phyloP scores from a whole-genome alignment of 768 basidiomycete genomes.

The Russula olivacea region DNA sequence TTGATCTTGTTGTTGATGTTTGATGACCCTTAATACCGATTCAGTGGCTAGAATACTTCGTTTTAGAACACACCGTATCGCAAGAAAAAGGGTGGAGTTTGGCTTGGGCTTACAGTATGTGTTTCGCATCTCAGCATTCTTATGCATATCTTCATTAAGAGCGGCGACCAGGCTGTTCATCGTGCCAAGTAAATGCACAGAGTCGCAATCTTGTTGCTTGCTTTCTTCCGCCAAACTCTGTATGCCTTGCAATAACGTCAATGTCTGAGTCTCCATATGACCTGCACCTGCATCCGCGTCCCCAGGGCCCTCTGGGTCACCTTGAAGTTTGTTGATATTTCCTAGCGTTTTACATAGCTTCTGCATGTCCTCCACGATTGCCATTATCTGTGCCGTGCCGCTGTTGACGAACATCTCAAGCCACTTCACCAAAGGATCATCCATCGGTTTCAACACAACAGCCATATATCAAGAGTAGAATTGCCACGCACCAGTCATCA shows the following conservation, averaged over 20 bases:
- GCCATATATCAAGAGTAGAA: not conserved
- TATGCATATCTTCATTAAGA: conserved; percentile 39
- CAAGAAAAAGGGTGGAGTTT: not conserved
- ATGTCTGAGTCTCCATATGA: conserved; percentile 13
- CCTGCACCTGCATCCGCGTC: conserved; percentile 23
- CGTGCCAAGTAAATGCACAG: conserved; percentile 32
- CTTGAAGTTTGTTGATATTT: conserved; percentile 25
- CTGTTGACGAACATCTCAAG: conserved; percentile 76
- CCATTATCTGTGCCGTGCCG: conserved; percentile 66
- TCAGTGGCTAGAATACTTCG: conserved; percentile 41
- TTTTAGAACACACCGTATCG: conserved; percentile 14
- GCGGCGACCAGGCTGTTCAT: conserved; percentile 35
- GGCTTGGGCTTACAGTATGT: conserved; percentile 34
- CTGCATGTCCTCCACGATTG: conserved; percentile 53
- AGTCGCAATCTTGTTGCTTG: conserved; percentile 31
- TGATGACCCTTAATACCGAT: conserved; percentile 54
- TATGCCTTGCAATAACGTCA: conserved; percentile 35
- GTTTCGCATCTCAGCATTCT: conserved; percentile 38
- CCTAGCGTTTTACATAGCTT: conserved; percentile 54
- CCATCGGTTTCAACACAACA: not conserved
- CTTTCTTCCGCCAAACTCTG: conserved; percentile 34
- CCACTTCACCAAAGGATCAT: conserved; percentile 46
- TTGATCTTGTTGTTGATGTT: conserved; percentile 66
- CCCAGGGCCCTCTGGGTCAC: not conserved
- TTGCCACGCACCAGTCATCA: conserved; percentile 43